Conservation (phyloP, 257 asterid species). For the Plantago elongata region DNA sequence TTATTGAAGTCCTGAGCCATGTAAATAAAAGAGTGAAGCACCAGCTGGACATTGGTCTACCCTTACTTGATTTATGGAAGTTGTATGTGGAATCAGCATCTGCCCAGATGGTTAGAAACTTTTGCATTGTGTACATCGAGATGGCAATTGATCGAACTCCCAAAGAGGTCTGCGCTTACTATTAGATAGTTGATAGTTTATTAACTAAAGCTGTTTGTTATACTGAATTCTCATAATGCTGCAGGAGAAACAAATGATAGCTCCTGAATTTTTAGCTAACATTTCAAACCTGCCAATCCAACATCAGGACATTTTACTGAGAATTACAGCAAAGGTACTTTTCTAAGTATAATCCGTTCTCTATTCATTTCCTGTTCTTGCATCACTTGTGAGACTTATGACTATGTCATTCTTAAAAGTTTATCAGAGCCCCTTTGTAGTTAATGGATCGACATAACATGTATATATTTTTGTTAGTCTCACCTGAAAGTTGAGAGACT, state of each 20-base stretch:
- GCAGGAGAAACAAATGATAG: slow-evolving; percentile 75
- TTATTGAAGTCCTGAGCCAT: slow-evolving; percentile 83
- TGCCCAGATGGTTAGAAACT: slow-evolving; percentile 81
- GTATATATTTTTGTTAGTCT: background rate
- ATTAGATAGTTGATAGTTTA: slow-evolving; percentile 17
- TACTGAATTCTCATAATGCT: slow-evolving; percentile 18
- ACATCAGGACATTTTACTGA: slow-evolving; percentile 81
- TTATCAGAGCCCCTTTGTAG: background rate
- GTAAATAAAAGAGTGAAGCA: slow-evolving; percentile 94
- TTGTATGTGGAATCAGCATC: slow-evolving; percentile 65
- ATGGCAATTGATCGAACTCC: slow-evolving; percentile 83
- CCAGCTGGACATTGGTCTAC: slow-evolving; percentile 65
- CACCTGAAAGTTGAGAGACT: background rate
- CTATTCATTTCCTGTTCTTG: slow-evolving; percentile 10
- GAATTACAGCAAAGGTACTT: slow-evolving; percentile 68
- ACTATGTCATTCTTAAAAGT: background rate
- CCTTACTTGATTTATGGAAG: slow-evolving; percentile 72
- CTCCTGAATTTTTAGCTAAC: slow-evolving; percentile 57
- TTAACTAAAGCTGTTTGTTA: slow-evolving; percentile 10
- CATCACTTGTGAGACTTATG: background rate
- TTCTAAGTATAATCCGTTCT: slow-evolving; percentile 15
- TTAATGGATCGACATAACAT: background rate
- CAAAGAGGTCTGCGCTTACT: slow-evolving; percentile 53
- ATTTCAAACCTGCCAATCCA: slow-evolving; percentile 77
- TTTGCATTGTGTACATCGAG: slow-evolving; percentile 84